These are phyloP conservation scores for Breynia disticha DNA, from an alignment of 441 rosid species.

Conservation along the genomic window DNA sequence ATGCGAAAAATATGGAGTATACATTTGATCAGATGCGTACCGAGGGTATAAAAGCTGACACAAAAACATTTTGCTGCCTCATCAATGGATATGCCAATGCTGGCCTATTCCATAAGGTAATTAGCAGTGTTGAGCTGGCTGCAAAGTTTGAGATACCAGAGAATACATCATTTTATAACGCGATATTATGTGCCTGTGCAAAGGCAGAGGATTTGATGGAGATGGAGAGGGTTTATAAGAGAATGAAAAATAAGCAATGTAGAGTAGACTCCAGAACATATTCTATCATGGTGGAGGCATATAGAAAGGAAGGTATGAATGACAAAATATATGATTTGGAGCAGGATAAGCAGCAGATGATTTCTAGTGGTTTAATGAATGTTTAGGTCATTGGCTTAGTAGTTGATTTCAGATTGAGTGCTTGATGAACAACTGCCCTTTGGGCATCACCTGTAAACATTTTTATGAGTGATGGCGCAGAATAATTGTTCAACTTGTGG, in stretches of 20 bases:
- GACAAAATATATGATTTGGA: conserved; percentile 75
- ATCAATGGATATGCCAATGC: conserved; percentile 76
- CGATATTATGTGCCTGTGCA: conserved; percentile 68
- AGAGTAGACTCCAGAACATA: conserved; percentile 49
- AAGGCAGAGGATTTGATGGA: conserved; percentile 77
- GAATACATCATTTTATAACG: conserved; percentile 57
- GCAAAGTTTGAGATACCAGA: conserved; percentile 68
- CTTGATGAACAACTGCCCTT: background rate
- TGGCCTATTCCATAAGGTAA: conserved; percentile 74
- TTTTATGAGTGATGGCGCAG: too few relatives aligned
- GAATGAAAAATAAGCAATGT: conserved; percentile 67
- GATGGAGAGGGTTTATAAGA: conserved; percentile 77
- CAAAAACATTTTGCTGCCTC: conserved; percentile 86
- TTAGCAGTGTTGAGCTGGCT: conserved; percentile 58
- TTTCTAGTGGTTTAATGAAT: conserved; percentile 14
- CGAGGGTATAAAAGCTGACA: conserved; percentile 77
- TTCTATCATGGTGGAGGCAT: conserved; percentile 65
- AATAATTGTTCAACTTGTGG: too few relatives aligned
- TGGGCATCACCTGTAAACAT: too few relatives aligned
- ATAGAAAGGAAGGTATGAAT: conserved; percentile 62
- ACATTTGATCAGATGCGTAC: conserved; percentile 81
- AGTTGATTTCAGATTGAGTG: conserved; percentile 1
- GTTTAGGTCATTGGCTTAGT: conserved; percentile 8
- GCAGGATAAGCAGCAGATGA: conserved; percentile 38
- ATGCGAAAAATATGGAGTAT: conserved; percentile 80